These are phyloP conservation scores for Fusarium sp. DNA, from an alignment of 2,329 filamentous ascomycete genomes.

Conservation along the genomic window DNA sequence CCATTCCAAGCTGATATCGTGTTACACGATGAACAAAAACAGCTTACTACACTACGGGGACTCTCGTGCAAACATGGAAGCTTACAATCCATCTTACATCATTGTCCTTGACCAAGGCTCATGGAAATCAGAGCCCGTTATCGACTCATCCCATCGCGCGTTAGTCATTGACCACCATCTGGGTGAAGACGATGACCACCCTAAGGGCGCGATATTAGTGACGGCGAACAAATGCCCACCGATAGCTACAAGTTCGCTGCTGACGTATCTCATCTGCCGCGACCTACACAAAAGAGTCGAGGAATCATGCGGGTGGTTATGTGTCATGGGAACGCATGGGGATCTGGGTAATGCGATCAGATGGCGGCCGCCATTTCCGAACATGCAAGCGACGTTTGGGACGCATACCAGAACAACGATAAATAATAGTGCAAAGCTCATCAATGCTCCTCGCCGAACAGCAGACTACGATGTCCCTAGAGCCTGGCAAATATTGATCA, in stretches of 20 bases:
- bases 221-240: constrained; percentile 71
- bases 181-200: constrained; percentile 63
- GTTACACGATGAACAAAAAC: constrained; percentile 68
- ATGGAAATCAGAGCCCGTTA: constrained; percentile 60
- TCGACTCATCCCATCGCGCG: constrained; percentile 57
- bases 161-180: constrained; percentile 73
- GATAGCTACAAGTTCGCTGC: constrained; percentile 69
- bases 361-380: constrained; percentile 72
- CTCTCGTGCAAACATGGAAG: constrained; percentile 61
- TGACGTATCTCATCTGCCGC: constrained; percentile 70
- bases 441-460: constrained; percentile 72
- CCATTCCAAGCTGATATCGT: constrained; percentile 58
- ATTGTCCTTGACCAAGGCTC: constrained; percentile 74
- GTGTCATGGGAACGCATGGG: constrained; percentile 70
- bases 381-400: constrained; percentile 69
- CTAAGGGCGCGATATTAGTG: constrained; percentile 60
- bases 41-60: constrained; percentile 62
- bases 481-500: constrained; percentile 66
- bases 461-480: constrained; percentile 65
- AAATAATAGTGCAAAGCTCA: constrained; percentile 68
- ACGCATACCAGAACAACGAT: constrained; percentile 67
- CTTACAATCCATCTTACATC: constrained; percentile 61
- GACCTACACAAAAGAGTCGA: constrained; percentile 61
- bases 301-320: constrained; percentile 65
- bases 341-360: constrained; percentile 71